Evolutionary conservation across 441 rosid genomes (phyloP), one percentile per base, ranked within the genome.

Genomic region (Pelargonium australe): DNA sequence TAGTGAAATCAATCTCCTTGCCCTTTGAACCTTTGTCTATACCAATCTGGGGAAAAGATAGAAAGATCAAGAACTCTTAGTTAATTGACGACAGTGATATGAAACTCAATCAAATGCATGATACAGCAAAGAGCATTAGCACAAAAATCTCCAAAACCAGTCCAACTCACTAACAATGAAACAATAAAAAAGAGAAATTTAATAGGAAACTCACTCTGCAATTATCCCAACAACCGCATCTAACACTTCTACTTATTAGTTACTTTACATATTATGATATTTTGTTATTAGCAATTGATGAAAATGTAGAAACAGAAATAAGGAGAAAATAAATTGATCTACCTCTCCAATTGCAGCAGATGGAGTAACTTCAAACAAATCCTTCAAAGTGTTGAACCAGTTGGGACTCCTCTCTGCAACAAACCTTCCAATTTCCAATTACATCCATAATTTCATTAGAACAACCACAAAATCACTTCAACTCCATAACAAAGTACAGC

Each of bases 331-430:
- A 10, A 2, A 53, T 49, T 41, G 60, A 67, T 23, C 45, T 5
- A 89, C 92, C 89, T 93, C 98, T 80, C 99, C 99, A 80, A 94
- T 80, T 53, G 97, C 96, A 76, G 99, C 97, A 72, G 83, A 63
- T 65, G 99, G 99, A 70, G 86, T 85, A 69, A 78, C 71, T 67
- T 83, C 84, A 72, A 94, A 81, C 31, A 78, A 78, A 19, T 83
- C 84, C 84, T 86, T 89, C 49, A 94, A 84, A 9, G 80, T 75
- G 69, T 68, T 76, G 74, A 91, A 84, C 99, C 99, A 94, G 10
- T 76, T 78, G 43, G 91, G 87, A 82, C 80, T 85, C 79, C 97
- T 86, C 69, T 85, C 91, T 17, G 78, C 65, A 63, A 90, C 75
- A 77, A 68, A 89, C 95, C 96, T 89, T 16, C 68, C 78, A 71